Conservation (phyloP, 176 grass and related monocot genomes). For the Poa pratensis region DNA sequence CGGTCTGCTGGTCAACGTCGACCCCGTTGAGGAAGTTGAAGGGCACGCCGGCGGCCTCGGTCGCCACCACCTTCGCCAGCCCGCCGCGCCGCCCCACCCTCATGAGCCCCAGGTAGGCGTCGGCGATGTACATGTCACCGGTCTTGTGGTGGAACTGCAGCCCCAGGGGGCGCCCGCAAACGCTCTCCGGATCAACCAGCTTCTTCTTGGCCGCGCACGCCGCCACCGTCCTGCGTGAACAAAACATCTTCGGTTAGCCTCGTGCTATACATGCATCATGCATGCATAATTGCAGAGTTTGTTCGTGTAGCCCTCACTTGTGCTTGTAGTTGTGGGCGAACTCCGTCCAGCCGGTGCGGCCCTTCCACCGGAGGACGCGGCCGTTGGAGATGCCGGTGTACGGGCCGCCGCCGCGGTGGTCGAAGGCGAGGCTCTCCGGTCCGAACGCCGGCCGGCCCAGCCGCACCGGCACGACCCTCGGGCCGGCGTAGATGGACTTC, state of each 20-base stretch:
- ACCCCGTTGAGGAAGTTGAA: conserved; percentile 84
- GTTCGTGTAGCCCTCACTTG: conserved; percentile 21
- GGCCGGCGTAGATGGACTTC: conserved; percentile 54
- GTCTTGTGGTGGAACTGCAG: conserved; percentile 75
- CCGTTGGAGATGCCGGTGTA: conserved; percentile 89
- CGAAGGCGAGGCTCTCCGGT: conserved; percentile 93
- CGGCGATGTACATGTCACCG: conserved; percentile 81
- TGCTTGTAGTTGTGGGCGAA: conserved; percentile 78
- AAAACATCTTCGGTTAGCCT: background rate
- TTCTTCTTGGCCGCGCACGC: conserved; percentile 48
- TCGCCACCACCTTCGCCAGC: conserved; percentile 49
- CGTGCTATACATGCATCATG: too few species aligned
- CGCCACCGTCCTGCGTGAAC: conserved; percentile 39
- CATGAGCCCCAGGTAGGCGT: conserved; percentile 86
- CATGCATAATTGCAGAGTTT: background rate
- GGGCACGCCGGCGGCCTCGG: conserved; percentile 62
- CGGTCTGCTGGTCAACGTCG: conserved; percentile 84
- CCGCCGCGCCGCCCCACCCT: conserved; percentile 63
- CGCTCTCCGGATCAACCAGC: conserved; percentile 59
- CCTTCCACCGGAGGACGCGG: conserved; percentile 74
- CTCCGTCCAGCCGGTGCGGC: conserved; percentile 54
- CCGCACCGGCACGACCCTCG: conserved; percentile 39
- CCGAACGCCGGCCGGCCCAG: conserved; percentile 57
- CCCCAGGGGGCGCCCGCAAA: conserved; percentile 77
- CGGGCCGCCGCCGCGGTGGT: conserved; percentile 63